Evolutionary conservation across 2,329 filamentous ascomycete species (phyloP), one percentile per base, ranked within the genome.

Genomic region (Chaetomiaceae sp.): DNA sequence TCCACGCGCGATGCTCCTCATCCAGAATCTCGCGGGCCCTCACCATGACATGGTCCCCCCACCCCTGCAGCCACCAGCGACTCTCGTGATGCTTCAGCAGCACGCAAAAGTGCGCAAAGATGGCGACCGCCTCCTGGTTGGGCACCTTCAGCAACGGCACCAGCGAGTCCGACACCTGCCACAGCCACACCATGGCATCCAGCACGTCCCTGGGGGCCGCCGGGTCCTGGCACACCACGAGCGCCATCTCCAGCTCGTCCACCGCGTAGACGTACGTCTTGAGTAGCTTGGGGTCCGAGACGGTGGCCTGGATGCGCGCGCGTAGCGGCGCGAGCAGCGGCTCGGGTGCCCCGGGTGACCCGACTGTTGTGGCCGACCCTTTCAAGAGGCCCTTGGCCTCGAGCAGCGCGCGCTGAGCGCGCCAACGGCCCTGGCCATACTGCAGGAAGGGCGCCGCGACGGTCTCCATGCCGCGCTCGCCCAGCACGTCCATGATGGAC

Each of bases 161-260:
- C 20, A 72, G 69, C 4, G 68, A 67, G 48, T 70, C 64, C 3
- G 66, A 62, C 9, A 71, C 62, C 23, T 56, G 48, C 58, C 69
- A 73, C 42, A 72, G 63, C 71, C 71, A 74, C 5, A 70, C 60
- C 49, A 74, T 73, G 1, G 71, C 62, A 50, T 74, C 72, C 2
- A 65, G 62, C 20, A 67, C 60, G 44, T 75, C 72, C 11, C 67
- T 61, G 8, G 53, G 55, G 11, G 30, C 55, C 33, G 27, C 50
- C 14, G 38, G 53, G 56, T 44, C 50, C 37, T 40, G 49, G 18
- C 55, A 34, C 10, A 53, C 51, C 0, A 61, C 58, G 45, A 70
- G 66, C 1, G 65, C 64, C 41, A 62, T 63, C 18, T 69, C 65
- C 6, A 74, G 62, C 37, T 68, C 65, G 18, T 67, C 58, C 7